Base-by-base conservation (phyloP, 2,329 filamentous ascomycete species). In the Neurospora crassa region DNA sequence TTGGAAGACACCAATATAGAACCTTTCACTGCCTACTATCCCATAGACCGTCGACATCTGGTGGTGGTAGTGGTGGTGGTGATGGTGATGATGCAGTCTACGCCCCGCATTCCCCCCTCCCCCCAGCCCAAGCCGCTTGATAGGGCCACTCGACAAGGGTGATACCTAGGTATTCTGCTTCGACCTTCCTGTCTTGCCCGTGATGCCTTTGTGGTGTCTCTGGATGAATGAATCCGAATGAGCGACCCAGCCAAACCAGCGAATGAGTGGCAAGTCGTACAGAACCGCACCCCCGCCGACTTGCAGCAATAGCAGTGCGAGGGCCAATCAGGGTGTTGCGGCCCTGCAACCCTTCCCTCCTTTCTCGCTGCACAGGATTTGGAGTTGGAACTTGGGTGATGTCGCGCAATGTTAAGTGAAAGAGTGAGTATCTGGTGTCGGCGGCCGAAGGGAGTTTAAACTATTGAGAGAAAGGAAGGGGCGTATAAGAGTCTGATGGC, bases 121-220 rank as follows among this genome's bases (percentile, higher is more conserved):
- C 47, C 20, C n/a, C n/a, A 45, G 37, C 69, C 75, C 74, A 76
- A 69, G 47, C 76, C 70, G 42, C 37, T 53, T 41, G 70, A 43
- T 68, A 24, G 20, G 53, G 71, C 29, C 73, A 74, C 75, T 73
- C 76, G 72, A 73, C 74, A 76, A 71, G 76, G 76, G 70, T 74
- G 20, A 71, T 69, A n/a, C n/a, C n/a, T n/a, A n/a, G n/a, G n/a
- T n/a, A 71, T 73, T 73, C 53, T 63, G 53, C 14, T 63, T 63
- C 24, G 34, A n/a, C 53, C 29, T 63, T 63, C 53, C 53, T 63
- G 11, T 37, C 53, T 63, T 37, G 53, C 53, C 29, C 29, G 24
- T 63, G 53, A 29, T 63, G 53, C 53, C 72, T 74, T 74, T 74
- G 71, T 70, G 73, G 71, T 72, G 68, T 67, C 72, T 53, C 70